Evolutionary conservation across 2,329 filamentous ascomycete genomes (phyloP), one percentile per base, ranked within the genome.

Genomic region (Pseudogymnoascus sp.): DNA sequence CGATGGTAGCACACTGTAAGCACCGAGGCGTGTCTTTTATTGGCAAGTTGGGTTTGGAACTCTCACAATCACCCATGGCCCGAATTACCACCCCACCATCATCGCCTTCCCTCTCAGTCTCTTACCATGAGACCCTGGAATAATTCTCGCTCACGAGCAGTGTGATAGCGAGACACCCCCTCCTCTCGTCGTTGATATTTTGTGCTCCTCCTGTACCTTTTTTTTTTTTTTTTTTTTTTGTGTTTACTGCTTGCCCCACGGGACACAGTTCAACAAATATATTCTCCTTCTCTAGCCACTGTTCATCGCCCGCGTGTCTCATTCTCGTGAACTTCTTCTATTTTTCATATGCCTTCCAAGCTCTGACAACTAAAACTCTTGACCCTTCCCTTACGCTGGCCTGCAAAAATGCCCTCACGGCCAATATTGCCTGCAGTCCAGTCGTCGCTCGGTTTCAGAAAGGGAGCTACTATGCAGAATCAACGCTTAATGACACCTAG

Each of bases 361-460:
- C 26, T 59, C 26, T 59, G 40, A 62, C 37, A 37, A 44, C 62
- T 47, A 56, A 64, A 64, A 35, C 7, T 13, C 35, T 40, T 61
- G 59, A 44, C 10, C 21, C 40, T 24, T 21, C 40, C 40, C 40
- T 44, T 13, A 44, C 40, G 40, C 11, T 44, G 19, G 42, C 42
- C 42, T 47, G 42, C 42, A 47, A 47, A 47, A 47, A 47, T 26
- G 42, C 42, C 6, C 63, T 64, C 59, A 38, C 29, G 26, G 62
- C 31, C 11, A 31, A 59, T 35, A 44, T 62, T 24, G 53, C 47
- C 33, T 63, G 62, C 44, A 61, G 47, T 31, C 62, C 62, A 11
- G 62, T 61, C 24, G 38, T 63, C 21, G 38, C 62, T 14, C 50
- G 47, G 29, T 59, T 63, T 31, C 47, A 61, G 42, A 63, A 59